Conservation (phyloP, 1,284 basidiomycete genomes). For the Vanrija sp. region DNA sequence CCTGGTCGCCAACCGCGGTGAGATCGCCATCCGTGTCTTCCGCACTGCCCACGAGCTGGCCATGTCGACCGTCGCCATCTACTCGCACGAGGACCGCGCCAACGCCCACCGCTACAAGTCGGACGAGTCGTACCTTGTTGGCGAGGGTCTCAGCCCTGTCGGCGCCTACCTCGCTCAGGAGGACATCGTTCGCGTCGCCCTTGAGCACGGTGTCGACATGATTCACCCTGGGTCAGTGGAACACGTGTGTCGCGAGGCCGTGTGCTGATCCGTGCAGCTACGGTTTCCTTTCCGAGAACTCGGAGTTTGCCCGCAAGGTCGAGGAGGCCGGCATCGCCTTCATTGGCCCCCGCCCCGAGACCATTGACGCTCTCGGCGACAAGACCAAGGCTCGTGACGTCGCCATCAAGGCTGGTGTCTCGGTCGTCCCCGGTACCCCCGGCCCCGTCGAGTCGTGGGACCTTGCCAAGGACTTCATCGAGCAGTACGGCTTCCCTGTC, state of each 20-base stretch:
- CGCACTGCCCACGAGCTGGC: constrained; percentile 97
- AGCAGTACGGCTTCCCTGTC: constrained; percentile 94
- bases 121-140: constrained; percentile 98
- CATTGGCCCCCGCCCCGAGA: constrained; percentile 91
- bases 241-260: not conserved
- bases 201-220: constrained; percentile 98
- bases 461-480: constrained; percentile 82
- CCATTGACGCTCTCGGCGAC: constrained; percentile 96
- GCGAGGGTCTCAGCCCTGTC: constrained; percentile 90
- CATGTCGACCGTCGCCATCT: constrained; percentile 99
- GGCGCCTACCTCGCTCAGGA: constrained; percentile 96
- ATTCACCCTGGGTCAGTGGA: constrained; percentile 85
- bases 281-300: constrained; percentile 97
- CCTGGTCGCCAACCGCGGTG: constrained; percentile 92
- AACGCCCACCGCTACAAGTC: constrained; percentile 98
- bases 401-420: constrained; percentile 75
- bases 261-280: constrained; percentile 58
- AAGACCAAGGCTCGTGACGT: constrained; percentile 94
- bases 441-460: constrained; percentile 81
- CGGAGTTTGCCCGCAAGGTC: constrained; percentile 89
- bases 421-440: constrained; percentile 95
- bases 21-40: constrained; percentile 99
- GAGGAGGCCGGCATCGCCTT: constrained; percentile 97
- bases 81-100: constrained; percentile 93
- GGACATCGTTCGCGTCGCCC: constrained; percentile 89